Evolutionary conservation across 495 filamentous ascomycete species (phyloP), one percentile per base, ranked within the genome.

Genomic region (Podospora anserina): DNA sequence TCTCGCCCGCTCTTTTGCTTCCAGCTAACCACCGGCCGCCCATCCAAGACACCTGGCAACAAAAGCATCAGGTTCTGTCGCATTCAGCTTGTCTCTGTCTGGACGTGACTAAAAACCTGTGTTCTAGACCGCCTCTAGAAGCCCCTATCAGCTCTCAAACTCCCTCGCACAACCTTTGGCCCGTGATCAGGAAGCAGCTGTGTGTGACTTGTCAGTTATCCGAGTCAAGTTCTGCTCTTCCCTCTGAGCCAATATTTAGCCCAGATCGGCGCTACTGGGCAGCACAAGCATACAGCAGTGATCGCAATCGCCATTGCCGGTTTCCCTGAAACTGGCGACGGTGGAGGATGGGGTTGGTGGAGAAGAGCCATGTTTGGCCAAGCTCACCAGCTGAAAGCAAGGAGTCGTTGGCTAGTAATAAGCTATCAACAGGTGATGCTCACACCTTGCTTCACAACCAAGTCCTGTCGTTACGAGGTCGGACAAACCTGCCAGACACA

Each of bases 81-180:
- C 28, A 63, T 66, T 62, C 60, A 61, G 65, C 65, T 49, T 32
- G 65, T 49, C 19, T 11, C 18, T 61, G 26, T 34, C 23, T 61
- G n/a, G 16, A 18, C 15, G 39, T 49, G 39, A 49, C 39, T 49
- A 49, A 49, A 49, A 49, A 49, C 39, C 39, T 39, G 11, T 61
- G 54, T 60, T 60, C 64, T 60, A 59, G 13, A 32, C 56, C n/a
- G 56, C 55, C 65, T 28, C 27, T 26, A 28, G 30, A 56, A 18
- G 28, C 23, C 39, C 39, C 39, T 18, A 49, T 49, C 39, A 49
- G 28, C 26, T 66, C 5, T 32, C n/a, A 18, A 61, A 30, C 18
- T 16, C 6, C 19, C 65, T 27, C 23, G 49, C 44, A 63, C 65
- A 28, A 23, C 55, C 18, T 67, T 67, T 49, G 39, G 39, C 39